These are phyloP conservation scores for Haematococcus lacustris DNA, from an alignment of 139 green algal species.

Conservation along the genomic window DNA sequence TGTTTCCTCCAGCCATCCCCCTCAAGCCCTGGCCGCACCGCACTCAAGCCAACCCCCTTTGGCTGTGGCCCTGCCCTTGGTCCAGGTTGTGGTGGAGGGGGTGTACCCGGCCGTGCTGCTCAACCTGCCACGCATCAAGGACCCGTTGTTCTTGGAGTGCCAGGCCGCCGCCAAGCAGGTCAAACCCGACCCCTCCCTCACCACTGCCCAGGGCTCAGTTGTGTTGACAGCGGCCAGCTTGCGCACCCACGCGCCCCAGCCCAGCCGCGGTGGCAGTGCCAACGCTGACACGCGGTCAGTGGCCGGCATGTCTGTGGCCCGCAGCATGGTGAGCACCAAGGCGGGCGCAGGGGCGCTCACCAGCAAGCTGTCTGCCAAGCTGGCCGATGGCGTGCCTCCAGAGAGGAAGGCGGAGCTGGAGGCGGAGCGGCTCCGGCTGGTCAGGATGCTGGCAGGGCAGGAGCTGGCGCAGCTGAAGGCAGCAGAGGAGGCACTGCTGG, in stretches of 20 bases:
- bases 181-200: too few species aligned
- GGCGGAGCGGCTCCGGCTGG: slow-evolving; percentile 54
- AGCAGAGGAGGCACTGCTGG: slow-evolving; percentile 1
- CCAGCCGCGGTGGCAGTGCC: too few species aligned
- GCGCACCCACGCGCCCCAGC: too few species aligned
- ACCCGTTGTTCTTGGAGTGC: slow-evolving; percentile 25
- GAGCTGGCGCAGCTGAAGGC: slow-evolving; percentile 9
- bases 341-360: too few species aligned
- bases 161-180: slow-evolving; percentile 18
- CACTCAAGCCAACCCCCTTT: background rate
- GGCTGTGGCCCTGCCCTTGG: background rate
- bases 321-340: slow-evolving; percentile 1
- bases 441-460: slow-evolving; percentile 30
- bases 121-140: slow-evolving; percentile 44
- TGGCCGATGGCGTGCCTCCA: too few species aligned
- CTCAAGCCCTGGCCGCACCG: background rate
- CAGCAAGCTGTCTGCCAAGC: too few species aligned
- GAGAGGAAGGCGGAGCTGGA: slow-evolving; percentile 49
- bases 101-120: slow-evolving; percentile 52
- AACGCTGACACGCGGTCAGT: background rate
- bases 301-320: slow-evolving; percentile 10
- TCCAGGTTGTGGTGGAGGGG: slow-evolving; percentile 52
- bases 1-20: too few species aligned
- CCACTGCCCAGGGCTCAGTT: too few species aligned
- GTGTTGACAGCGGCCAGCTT: too few species aligned